Percentiles rank a stretch among this genome's conserved stretches.
Evolutionary conservation across 257 asterid species (phyloP).

Genomic region (Nicotiana sylvestris): DNA sequence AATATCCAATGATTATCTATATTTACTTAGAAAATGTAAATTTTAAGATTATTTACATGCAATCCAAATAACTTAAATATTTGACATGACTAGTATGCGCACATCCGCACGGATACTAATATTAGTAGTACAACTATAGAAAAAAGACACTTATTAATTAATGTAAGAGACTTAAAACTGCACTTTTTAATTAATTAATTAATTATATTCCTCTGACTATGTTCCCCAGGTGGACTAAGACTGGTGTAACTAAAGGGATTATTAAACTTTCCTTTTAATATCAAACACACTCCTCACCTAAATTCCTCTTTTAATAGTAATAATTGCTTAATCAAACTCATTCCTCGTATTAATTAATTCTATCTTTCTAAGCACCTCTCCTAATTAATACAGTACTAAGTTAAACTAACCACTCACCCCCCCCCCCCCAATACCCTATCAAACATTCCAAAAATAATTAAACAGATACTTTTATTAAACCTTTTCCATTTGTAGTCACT

Average conservation of each 20-base stretch:
- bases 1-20: no score
- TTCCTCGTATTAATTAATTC: not conserved
- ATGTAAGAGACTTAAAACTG: not conserved
- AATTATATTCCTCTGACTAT: not conserved
- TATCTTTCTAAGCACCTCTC: not conserved
- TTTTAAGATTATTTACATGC: no score
- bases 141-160: slow-evolving; percentile 2
- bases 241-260: slow-evolving; percentile 13
- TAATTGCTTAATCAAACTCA: not conserved
- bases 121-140: not conserved
- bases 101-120: no score
- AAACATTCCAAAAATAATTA: not conserved
- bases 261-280: slow-evolving; percentile 5
- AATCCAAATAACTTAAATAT: no score
- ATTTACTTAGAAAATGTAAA: no score
- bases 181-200: not conserved
- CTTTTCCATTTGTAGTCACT: not conserved
- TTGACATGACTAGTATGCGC: no score
- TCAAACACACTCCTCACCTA: not conserved
- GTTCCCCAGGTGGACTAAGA: slow-evolving; percentile 7
- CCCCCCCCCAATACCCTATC: no score
- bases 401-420: not conserved
- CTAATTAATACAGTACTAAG: not conserved
- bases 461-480: not conserved
- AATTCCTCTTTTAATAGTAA: not conserved